Percentiles rank a stretch among this genome's conserved stretches.
These are phyloP conservation scores for Pleurotus platypus DNA, from an alignment of 768 basidiomycete species.

Conservation along the genomic window DNA sequence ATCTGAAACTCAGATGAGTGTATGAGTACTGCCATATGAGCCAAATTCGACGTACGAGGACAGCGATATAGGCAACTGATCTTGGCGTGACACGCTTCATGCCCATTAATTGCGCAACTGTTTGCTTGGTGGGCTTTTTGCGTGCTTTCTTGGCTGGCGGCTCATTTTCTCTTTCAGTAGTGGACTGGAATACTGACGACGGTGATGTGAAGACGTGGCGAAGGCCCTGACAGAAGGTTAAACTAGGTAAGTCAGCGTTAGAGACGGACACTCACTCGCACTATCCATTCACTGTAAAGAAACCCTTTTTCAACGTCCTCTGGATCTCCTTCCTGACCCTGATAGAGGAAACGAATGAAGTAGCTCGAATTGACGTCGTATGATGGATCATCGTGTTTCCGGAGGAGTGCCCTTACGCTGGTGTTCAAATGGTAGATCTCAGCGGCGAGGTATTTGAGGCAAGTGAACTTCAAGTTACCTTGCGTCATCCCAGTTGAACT, in stretches of 20 bases:
- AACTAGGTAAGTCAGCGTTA: not conserved
- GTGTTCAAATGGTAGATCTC: not conserved
- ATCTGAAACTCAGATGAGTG: conserved; percentile 11
- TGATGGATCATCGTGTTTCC: not conserved
- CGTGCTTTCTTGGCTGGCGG: not conserved
- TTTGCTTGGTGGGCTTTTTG: conserved; percentile 1
- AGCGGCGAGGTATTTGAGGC: not conserved
- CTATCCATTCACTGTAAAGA: conserved; percentile 3
- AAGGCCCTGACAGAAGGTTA: conserved; percentile 10
- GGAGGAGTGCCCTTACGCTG: not conserved
- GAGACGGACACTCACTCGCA: conserved; percentile 12
- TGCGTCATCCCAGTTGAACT: not conserved
- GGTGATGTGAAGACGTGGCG: conserved; percentile 17
- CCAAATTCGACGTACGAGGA: not conserved
- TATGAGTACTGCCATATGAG: not conserved
- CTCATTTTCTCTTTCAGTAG: not conserved
- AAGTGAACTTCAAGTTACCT: not conserved
- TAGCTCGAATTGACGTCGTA: not conserved
- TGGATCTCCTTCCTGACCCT: not conserved
- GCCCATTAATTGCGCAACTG: conserved; percentile 1
- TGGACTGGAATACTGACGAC: conserved; percentile 6
- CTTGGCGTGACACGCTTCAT: conserved; percentile 2
- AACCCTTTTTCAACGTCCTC: not conserved
- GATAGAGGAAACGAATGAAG: no score
- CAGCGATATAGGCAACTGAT: conserved; percentile 7